Evolutionary conservation across 306 rosid species (phyloP), one percentile per base, ranked within the genome.

Genomic region (Cicer bijugum): DNA sequence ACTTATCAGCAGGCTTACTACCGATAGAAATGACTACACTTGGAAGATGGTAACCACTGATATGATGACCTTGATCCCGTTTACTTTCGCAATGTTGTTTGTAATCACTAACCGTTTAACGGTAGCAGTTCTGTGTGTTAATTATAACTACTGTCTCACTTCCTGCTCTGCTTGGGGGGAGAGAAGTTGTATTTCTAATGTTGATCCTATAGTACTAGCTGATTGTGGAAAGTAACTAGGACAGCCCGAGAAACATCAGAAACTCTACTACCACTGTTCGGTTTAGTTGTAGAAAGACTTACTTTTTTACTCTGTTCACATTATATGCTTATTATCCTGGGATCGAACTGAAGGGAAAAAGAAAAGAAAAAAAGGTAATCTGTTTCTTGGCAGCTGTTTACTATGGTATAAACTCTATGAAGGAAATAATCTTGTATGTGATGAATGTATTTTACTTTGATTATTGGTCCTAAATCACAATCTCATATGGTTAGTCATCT

Each of bases 1-100:
- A 85, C 95, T 87, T 95, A 95, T 91, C 97, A 94, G 94, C 99
- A 88, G 91, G 99, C 99, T 87, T 95, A 95, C 97, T 91, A 95
- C 97, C 95, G 97, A 88, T 95, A 89, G 96, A 87, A 72, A 78
- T 85, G 89, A 89, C 89, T 75, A 69, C 89, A 80, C 82, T 82
- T 40, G 70, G 85, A 88, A 84, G 96, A 95, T 79, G 96, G 99
- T 90, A 90, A 95, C 96, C 88, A 90, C 99, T 95, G 99, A 95
- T 95, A 87, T 81, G 92, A 94, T 84, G 84, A 82, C 88, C 82
- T 75, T 70, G 80, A 85, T 88, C 90, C 86, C 84, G 75, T 90
- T 79, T 83, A 75, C 91, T 87, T 89, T 87, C 84, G 76, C 74
- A 78, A 88, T 89, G 97, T 81, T 91, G 97, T 91, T 84, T 87